Percentiles rank a stretch among this genome's conserved stretches.
phyloP scores from a whole-genome alignment of 1,139 yeast genomes.

The Blastobotrys aristatus region DNA sequence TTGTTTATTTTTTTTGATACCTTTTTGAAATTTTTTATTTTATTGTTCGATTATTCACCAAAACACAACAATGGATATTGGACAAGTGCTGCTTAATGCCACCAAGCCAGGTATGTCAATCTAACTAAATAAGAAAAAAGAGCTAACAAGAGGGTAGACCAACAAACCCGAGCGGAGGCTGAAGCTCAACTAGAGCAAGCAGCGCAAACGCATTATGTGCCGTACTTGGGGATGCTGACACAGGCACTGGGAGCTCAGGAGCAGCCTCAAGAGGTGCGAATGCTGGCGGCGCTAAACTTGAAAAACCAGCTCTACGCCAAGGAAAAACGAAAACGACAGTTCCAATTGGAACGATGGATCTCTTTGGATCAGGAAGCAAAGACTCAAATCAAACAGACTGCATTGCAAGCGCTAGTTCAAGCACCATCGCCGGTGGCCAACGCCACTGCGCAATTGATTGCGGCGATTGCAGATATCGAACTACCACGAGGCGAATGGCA shows the following conservation, averaged over 20 bases:
- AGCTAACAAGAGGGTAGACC: constrained; percentile 37
- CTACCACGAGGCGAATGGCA: constrained; percentile 87
- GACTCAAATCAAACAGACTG: constrained; percentile 53
- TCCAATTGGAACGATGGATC: constrained; percentile 50
- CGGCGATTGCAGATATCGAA: constrained; percentile 94
- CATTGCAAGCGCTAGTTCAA: constrained; percentile 61
- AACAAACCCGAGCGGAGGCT: constrained; percentile 68
- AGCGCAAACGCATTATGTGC: constrained; percentile 70
- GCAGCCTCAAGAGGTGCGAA: constrained; percentile 75
- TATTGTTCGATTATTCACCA: neutral
- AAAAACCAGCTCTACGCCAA: constrained; percentile 87
- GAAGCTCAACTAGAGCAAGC: constrained; percentile 72
- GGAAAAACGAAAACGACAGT: constrained; percentile 31
- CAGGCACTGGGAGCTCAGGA: constrained; percentile 65
- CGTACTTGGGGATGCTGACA: constrained; percentile 64
- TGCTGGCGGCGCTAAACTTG: constrained; percentile 83
- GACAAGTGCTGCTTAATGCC: constrained; percentile 72
- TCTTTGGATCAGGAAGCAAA: constrained; percentile 51
- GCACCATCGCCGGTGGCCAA: constrained; percentile 77
- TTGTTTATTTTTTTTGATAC: constrained; percentile 2
- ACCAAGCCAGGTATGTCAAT: constrained; percentile 18
- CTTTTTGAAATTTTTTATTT: constrained; percentile 1
- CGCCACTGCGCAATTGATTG: constrained; percentile 89
- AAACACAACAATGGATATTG: constrained; percentile 52
- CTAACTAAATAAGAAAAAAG: neutral